Conservation (phyloP, 2,329 filamentous ascomycete genomes). For the Calonectria pauciramosa region DNA sequence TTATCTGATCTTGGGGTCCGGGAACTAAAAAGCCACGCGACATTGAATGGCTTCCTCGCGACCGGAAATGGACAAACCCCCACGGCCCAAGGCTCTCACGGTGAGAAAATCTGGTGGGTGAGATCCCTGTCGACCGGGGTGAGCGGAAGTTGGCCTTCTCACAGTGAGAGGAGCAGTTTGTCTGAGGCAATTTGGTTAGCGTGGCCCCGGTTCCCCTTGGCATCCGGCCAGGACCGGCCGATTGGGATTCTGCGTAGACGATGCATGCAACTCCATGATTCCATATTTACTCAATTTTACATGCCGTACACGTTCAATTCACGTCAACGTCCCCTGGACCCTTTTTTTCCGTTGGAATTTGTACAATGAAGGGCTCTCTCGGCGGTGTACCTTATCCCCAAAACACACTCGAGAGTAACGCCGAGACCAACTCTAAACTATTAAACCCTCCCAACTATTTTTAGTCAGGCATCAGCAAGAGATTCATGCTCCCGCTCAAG, state of each 20-base stretch:
- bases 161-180: neutral
- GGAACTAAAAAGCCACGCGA: neutral
- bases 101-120: neutral
- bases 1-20: neutral
- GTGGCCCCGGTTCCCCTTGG: neutral
- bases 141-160: neutral
- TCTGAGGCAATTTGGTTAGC: slow-evolving; percentile 1
- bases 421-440: neutral
- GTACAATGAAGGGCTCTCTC: neutral
- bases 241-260: neutral
- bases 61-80: neutral
- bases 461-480: neutral
- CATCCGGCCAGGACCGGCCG: neutral
- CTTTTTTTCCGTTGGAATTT: neutral
- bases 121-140: slow-evolving; percentile 6
- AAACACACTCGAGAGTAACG: neutral
- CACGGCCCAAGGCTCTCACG: slow-evolving; percentile 4
- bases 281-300: neutral
- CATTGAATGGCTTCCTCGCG: neutral
- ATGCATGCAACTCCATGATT: neutral
- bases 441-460: neutral
- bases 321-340: too few species aligned
- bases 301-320: neutral
- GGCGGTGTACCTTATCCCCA: too few species aligned
- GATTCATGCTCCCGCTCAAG: too few species aligned